Base-by-base conservation (phyloP, 202 grass and related monocot genomes). In the Digitaria exilis region DNA sequence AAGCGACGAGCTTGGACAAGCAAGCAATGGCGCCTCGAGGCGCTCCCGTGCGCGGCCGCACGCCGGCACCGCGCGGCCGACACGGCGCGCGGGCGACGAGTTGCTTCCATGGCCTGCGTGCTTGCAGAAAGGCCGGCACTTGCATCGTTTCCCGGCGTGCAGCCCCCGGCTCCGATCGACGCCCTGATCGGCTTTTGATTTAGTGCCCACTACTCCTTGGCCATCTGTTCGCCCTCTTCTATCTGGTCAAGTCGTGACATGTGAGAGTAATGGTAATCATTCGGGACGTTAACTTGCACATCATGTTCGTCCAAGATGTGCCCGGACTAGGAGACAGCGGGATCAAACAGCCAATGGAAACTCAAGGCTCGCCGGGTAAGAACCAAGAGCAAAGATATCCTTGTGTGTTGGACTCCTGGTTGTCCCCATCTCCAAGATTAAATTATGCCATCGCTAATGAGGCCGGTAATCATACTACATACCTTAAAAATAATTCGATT, bases 21-120 rank as follows among this genome's bases (percentile, higher is more conserved):
- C 68, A 58, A 60, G 42, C n/a, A n/a, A n/a, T n/a, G 80, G 28
- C 77, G 57, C 60, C 82, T 85, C 46, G 78, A 10, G 22, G 65
- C n/a, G 65, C 46, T n/a, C 58, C 76, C 58, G 45, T 8, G 67
- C 46, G 21, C 26, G 18, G 25, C 14, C 34, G 34, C 29, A 24
- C 80, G 17, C 56, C 80, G 81, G 42, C 65, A 79, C 75, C 34
- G 58, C 71, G 28, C 73, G 48, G 78, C 66, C 78, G 79, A 86
- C 83, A 89, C 51, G 79, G 88, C 77, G 64, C 77, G 82, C 78
- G 73, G 56, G 56, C 4, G 57, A 24, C 72, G 37, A 82, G 78
- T 89, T 73, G 67, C 83, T 86, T 89, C 66, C 73, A 35, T 73
- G 59, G 73, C 73, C 63, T 35, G 26, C 78, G 49, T 86, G 83